Evolutionary conservation across 2,329 filamentous ascomycete species (phyloP), one percentile per base, ranked within the genome.

Genomic region (Cladophialophora bantiana): DNA sequence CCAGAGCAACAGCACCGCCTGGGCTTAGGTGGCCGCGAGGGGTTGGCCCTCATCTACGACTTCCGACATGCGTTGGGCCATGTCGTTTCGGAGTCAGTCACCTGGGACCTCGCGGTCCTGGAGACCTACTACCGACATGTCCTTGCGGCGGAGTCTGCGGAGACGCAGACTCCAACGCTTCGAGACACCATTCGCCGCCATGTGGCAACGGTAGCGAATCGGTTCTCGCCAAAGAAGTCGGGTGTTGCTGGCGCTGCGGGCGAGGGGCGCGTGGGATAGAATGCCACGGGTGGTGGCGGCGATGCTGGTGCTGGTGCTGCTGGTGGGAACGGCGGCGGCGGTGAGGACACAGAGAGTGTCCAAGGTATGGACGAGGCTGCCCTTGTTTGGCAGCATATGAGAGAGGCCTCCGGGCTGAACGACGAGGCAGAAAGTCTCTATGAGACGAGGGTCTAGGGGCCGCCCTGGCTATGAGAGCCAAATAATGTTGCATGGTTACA

Each of bases 401-500:
- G 64, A n/a, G 64, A 66, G 45, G 38, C 45, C n/a, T 66, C 64
- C 2, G 66, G 66, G 36, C 56, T 66, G 55, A 65, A 54, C 45
- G 66, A 68, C 35, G 66, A 68, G 54, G 63, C 60, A 12, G 40
- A 59, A 31, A 55, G 59, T 55, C 53, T 60, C 34, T 57, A 58
- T 32, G 66, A 59, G 26, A 61, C 55, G 13, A 56, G 56, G 36
- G n/a, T 64, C 26, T 62, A 45, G 36, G 66, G 66, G 34, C 63
- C 66, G 59, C 66, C 66, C 62, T 68, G 66, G 66, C 59, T 68
- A 36, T 68, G 59, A 62, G 52, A 6, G 36, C 13, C 13, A 18
- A 40, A 15, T 15, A 48, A 34, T 50, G 9, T 32, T 10, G 13
- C 36, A 45, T 35, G 13, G 34, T 42, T 7, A 56, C 15, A 42